Base-by-base conservation (phyloP, 108 stramenopile species). In the Cyclotella choctawhatcheeana region DNA sequence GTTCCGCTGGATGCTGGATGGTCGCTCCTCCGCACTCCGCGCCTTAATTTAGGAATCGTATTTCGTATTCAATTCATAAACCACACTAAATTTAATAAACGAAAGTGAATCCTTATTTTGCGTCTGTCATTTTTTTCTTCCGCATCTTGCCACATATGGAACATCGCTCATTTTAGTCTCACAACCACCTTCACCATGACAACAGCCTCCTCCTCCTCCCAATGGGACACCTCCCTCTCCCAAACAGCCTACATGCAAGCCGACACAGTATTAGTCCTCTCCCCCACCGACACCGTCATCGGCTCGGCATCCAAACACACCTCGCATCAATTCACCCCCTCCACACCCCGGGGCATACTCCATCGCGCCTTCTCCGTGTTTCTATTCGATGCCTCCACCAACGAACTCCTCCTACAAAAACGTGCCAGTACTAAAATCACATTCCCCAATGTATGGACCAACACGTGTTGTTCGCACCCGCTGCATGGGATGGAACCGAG, bases 281-380 rank as follows among this genome's bases (percentile, higher is more conserved):
- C 92, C 74, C 50, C 77, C 54, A 45, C 86, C 21, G 96, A 96
- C 73, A 84, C 84, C 48, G 81, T 96, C 71, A 88, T 93, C 72
- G 89, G 92, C 21, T 83, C 85, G 3, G 88, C 80, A 20, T 85
- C 86, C 67, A 96, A 96, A 68, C 69, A 66, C 24, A 61, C 47
- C 22, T 91, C 92, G 14, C 95, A 96, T 54, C 82, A 73, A 44
- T 96, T 96, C 64, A 72, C 48, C 22, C 54, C 64, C 17, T 53
- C 87, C 20, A 86, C 88, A 56, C 88, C 92, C 12, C 79, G 82
- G 0, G 93, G 94, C 16, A 76, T 93, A 24, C 82, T 99, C 69
- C 99, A 99, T 69, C 96, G 99, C 16, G 99, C 99, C 58, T 99
- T 99, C 79, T 95, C 93, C 44, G 98, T 99, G 43, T 99, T 99